These are phyloP conservation scores for Plasmodium ovale DNA, from an alignment of 169 alveolate species.

Conservation along the genomic window DNA sequence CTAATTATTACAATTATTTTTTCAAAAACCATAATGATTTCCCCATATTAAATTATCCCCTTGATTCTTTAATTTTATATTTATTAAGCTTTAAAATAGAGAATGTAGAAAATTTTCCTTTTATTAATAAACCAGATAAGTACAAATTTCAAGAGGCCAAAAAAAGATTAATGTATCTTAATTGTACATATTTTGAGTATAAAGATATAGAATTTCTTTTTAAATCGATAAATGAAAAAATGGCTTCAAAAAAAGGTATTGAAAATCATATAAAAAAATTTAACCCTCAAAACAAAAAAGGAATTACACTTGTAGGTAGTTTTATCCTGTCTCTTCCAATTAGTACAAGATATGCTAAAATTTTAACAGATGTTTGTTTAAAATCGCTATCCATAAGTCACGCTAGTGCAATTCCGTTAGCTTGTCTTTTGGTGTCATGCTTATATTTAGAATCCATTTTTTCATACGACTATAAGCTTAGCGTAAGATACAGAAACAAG, in stretches of 20 bases:
- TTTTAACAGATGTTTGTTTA: constrained; percentile 71
- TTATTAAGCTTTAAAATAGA: constrained; percentile 69
- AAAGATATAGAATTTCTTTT: constrained; percentile 60
- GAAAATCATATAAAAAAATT: constrained; percentile 54
- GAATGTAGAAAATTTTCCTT: constrained; percentile 73
- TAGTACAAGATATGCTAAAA: constrained; percentile 75
- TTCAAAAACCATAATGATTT: constrained; percentile 71
- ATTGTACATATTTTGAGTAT: constrained; percentile 53
- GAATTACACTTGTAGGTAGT: constrained; percentile 52
- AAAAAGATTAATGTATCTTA: constrained; percentile 75
- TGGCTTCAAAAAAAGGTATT: constrained; percentile 52
- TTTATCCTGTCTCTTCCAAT: constrained; percentile 54
- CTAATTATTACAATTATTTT: constrained; percentile 73
- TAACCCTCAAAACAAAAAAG: constrained; percentile 61
- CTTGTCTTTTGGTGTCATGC: constrained; percentile 63
- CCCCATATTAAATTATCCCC: constrained; percentile 74
- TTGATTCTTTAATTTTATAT: constrained; percentile 62
- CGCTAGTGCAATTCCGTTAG: constrained; percentile 48
- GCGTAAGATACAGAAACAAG: constrained; percentile 15
- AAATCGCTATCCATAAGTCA: constrained; percentile 65
- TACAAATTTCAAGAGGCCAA: constrained; percentile 65
- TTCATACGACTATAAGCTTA: constrained; percentile 73
- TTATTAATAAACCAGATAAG: constrained; percentile 75
- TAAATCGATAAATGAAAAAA: constrained; percentile 45
- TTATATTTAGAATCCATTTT: constrained; percentile 73